Base-by-base conservation (phyloP, 2,329 filamentous ascomycete genomes). In the Apiospora koreana region DNA sequence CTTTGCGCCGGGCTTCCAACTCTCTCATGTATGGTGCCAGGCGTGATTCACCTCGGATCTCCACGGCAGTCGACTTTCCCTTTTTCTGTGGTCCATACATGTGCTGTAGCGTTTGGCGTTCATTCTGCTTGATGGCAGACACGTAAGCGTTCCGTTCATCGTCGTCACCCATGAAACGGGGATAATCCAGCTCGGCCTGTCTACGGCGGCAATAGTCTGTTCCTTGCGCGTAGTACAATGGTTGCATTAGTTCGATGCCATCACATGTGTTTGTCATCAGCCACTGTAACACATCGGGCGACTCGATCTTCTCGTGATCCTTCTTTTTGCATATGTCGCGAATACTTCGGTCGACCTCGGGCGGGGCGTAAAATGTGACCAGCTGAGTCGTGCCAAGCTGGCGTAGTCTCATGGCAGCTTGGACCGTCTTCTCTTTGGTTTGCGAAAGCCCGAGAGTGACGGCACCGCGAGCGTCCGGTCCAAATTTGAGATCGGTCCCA, bases 301-400 rank as follows among this genome's bases (percentile, higher is more conserved):
- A 89, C 66, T 85, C 78, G 1, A 86, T 70, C 0, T 3, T 5
- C 9, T 79, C 75, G 0, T 46, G 38, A 0, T 67, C 28, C 0
- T 62, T 72, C 65, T 84, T 83, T 0, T 75, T 70, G 18, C 81
- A 76, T 0, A 85, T 68, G 69, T 90, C 86, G 0, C 86, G 73
- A 42, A 93, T 91, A 71, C 86, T 90, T 38, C 88, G 86, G 43
- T 91, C 83, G 0, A 92, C 89, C 74, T 92, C 89, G 0, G 86
- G 87, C 0, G 89, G 87, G 0, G 85, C 83, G 25, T 89, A 82
- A 62, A 86, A 86, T 0, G 74, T 74, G 0, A 86, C 74, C 0
- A 83, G 82, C 50, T 87, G 85, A 2, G 83, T 81, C 18, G 67
- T 71, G 6, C 68, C 70, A 12, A 71, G 70, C 38, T 71, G 68